A percentile compares a stretch with the other conserved stretches of the same genome.
Conservation (phyloP, 176 grass and related monocot genomes). For the Ensete glaucum region DNA sequence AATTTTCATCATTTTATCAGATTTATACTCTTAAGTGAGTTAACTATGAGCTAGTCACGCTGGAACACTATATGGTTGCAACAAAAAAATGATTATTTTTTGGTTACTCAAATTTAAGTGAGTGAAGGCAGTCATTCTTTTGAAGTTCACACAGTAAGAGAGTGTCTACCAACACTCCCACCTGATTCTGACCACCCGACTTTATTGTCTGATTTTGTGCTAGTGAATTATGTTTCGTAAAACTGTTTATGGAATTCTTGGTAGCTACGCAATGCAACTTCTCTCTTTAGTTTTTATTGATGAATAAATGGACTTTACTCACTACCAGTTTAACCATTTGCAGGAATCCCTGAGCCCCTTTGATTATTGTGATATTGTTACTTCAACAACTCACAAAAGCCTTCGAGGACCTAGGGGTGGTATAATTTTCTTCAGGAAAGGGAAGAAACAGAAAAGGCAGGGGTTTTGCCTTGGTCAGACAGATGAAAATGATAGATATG, state of each 20-base stretch:
- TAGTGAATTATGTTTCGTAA: neutral
- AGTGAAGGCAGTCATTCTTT: neutral
- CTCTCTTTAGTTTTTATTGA: neutral
- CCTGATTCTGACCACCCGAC: too few species aligned
- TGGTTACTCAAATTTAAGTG: neutral
- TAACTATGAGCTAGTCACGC: neutral
- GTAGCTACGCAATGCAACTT: neutral
- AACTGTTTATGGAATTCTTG: neutral
- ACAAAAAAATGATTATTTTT: too few species aligned
- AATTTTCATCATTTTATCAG: neutral
- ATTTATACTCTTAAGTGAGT: neutral
- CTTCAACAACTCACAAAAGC: conserved; percentile 93
- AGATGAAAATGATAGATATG: conserved; percentile 55
- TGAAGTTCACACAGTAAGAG: neutral
- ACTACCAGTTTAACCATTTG: neutral
- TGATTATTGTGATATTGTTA: conserved; percentile 92
- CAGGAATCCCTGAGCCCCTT: conserved; percentile 88
- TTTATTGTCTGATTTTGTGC: too few species aligned
- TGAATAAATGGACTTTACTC: neutral
- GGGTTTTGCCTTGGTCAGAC: conserved; percentile 39
- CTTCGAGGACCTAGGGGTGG: conserved; percentile 89
- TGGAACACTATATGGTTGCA: too few species aligned
- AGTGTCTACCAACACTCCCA: too few species aligned
- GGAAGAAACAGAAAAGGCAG: conserved; percentile 44
- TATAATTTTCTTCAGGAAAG: conserved; percentile 92